These are phyloP conservation scores for Penicillium sp. DNA, from an alignment of 2,329 filamentous ascomycete genomes.

Conservation along the genomic window DNA sequence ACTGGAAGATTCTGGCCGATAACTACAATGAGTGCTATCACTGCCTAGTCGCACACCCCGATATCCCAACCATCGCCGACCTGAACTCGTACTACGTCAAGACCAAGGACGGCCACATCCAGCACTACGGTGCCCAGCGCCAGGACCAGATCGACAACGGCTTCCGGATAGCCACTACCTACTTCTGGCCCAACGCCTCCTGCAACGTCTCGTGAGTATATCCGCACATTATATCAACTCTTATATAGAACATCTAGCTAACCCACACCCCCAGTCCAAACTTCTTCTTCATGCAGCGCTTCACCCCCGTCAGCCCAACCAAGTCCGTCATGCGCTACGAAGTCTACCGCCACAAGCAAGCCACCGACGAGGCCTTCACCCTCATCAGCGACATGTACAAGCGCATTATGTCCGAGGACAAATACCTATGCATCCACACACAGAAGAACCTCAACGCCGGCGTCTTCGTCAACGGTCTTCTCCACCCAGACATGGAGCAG, in stretches of 20 bases:
- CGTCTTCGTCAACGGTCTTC: slow-evolving; percentile 67
- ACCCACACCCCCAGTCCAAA: slow-evolving; percentile 47
- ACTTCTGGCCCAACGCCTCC: slow-evolving; percentile 47
- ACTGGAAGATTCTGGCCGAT: slow-evolving; percentile 67
- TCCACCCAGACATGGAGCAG: slow-evolving; percentile 67
- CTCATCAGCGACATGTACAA: slow-evolving; percentile 67
- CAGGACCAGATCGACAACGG: slow-evolving; percentile 32
- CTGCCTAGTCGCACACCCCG: slow-evolving; percentile 35
- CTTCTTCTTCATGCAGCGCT: slow-evolving; percentile 71
- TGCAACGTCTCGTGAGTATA: slow-evolving; percentile 43
- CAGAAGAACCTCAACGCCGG: slow-evolving; percentile 68
- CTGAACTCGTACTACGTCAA: slow-evolving; percentile 62
- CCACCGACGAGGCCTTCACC: slow-evolving; percentile 65
- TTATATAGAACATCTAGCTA: neutral
- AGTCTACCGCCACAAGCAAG: slow-evolving; percentile 67
- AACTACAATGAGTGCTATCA: slow-evolving; percentile 65
- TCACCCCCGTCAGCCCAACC: slow-evolving; percentile 61
- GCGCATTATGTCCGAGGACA: slow-evolving; percentile 70
- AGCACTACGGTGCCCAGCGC: slow-evolving; percentile 51
- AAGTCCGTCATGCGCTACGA: slow-evolving; percentile 66
- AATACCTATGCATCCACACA: slow-evolving; percentile 64
- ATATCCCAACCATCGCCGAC: slow-evolving; percentile 55
- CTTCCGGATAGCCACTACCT: slow-evolving; percentile 34
- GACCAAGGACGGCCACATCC: slow-evolving; percentile 56
- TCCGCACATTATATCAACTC: neutral